Evolutionary conservation across 1,284 basidiomycete species (phyloP), one percentile per base, ranked within the genome.

Genomic region (Naganishia sp.): DNA sequence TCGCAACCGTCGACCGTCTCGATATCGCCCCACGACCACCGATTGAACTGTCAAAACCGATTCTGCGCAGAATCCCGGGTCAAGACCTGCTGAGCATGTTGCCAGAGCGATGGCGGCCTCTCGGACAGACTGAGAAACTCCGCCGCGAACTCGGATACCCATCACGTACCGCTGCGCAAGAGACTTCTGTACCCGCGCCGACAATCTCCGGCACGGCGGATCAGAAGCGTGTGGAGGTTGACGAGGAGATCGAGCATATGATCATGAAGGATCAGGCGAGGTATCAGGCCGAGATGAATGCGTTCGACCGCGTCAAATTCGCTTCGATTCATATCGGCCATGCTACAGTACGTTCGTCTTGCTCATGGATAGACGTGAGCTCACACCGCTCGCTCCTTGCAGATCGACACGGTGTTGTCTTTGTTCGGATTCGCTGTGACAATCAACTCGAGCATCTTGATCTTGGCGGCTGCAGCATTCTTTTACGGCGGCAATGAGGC

Each of bases 351-450:
- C 60, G 72, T 71, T n/a, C 25, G 50, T 17, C 21, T 10, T 25
- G 21, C 11, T 49, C 61, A n/a, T 17, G 28, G 28, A 32, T 10
- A 21, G 15, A 4, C 31, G 25, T 32, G 31, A n/a, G 10, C 39
- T 23, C 5, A 28, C 11, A 17, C n/a, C 28, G n/a, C 6, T 32
- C 31, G 15, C 11, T 15, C 7, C 21, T 35, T 54, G n/a, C 31
- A 76, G 76, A 71, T 75, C 54, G 81, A 81, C 67, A 78, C 79
- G 5, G 74, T 76, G 6, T 71, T 80, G 49, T 80, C 79, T 2
- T 79, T 95, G 45, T 81, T 94, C 31, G 88, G 90, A 1, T 87
- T 94, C 72, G 92, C 92, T 0, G 87, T 95, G 15, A 82, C 90
- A 25, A 94, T 94, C 78, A 96, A 97, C 77, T 85, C 89, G 11